Conservation (phyloP, 2,329 filamentous ascomycete genomes). For the Orbilia oligospora region DNA sequence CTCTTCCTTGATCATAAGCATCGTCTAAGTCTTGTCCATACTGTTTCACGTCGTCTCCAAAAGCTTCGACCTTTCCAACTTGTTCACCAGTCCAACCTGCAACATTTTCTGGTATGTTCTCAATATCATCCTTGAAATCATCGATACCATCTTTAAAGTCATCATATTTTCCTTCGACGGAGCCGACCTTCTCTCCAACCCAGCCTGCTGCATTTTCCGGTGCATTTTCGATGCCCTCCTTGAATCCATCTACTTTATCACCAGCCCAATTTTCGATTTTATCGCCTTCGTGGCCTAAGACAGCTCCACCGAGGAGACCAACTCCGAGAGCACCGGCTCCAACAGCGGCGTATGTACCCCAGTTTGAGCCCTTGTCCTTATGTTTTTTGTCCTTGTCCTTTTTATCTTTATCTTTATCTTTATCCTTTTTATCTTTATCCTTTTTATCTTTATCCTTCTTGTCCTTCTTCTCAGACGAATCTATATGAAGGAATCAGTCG, state of each 20-base stretch:
- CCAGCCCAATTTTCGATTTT: conserved; percentile 30
- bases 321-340: conserved; percentile 45
- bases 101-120: conserved; percentile 29
- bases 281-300: conserved; percentile 41
- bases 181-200: conserved; percentile 33
- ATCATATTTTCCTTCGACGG: conserved; percentile 14
- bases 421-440: neutral
- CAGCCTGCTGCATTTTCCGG: conserved; percentile 31
- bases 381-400: conserved; percentile 27
- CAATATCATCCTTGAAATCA: conserved; percentile 34
- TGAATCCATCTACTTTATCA: conserved; percentile 35
- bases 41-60: conserved; percentile 38
- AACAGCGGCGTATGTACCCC: conserved; percentile 48
- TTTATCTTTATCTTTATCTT: conserved; percentile 29
- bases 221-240: conserved; percentile 30
- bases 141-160: conserved; percentile 14
- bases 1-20: conserved; percentile 45
- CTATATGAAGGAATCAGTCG: conserved; percentile 18
- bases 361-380: conserved; percentile 42
- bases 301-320: conserved; percentile 50
- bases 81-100: conserved; percentile 34
- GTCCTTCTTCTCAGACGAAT: conserved; percentile 1
- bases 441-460: neutral
- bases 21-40: conserved; percentile 35
- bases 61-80: conserved; percentile 44